Conservation (phyloP, 2,329 filamentous ascomycete genomes). For the Alternaria ethzedia region DNA sequence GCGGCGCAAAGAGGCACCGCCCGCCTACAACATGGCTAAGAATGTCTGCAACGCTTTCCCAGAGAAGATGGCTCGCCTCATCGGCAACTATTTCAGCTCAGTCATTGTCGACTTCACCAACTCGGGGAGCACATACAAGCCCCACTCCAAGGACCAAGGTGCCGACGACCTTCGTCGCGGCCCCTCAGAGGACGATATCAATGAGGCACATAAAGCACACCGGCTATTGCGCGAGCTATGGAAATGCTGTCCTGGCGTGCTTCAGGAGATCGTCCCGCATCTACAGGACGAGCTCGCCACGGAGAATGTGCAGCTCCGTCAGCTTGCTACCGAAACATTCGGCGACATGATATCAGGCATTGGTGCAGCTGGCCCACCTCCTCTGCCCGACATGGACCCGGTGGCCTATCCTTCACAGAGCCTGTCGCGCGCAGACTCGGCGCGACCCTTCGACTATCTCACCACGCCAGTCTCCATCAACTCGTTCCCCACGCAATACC, state of each 20-base stretch:
- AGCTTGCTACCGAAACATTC: conserved; percentile 89
- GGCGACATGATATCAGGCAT: conserved; percentile 95
- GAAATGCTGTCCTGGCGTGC: conserved; percentile 85
- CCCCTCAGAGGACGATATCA: conserved; percentile 81
- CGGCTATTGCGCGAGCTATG: conserved; percentile 88
- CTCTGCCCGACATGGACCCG: conserved; percentile 75
- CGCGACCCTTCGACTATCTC: conserved; percentile 64
- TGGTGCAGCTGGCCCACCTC: conserved; percentile 85
- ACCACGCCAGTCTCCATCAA: conserved; percentile 85
- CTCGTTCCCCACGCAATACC: conserved; percentile 85
- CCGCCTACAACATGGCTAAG: conserved; percentile 96
- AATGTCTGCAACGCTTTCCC: conserved; percentile 87
- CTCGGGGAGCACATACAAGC: conserved; percentile 22
- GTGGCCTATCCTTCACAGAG: conserved; percentile 81
- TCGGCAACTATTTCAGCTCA: conserved; percentile 96
- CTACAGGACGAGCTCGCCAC: conserved; percentile 90
- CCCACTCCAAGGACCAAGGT: conserved; percentile 48
- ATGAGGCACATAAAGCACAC: conserved; percentile 89
- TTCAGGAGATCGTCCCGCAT: conserved; percentile 93
- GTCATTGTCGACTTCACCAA: conserved; percentile 86
- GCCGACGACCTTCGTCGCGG: conserved; percentile 60
- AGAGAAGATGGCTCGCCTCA: conserved; percentile 93
- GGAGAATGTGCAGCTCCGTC: conserved; percentile 84
- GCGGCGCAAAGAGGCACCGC: conserved; percentile 83
- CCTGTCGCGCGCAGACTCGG: conserved; percentile 48